Conservation (phyloP, 164 flowering plant genomes). For the Vitis rotundifolia region DNA sequence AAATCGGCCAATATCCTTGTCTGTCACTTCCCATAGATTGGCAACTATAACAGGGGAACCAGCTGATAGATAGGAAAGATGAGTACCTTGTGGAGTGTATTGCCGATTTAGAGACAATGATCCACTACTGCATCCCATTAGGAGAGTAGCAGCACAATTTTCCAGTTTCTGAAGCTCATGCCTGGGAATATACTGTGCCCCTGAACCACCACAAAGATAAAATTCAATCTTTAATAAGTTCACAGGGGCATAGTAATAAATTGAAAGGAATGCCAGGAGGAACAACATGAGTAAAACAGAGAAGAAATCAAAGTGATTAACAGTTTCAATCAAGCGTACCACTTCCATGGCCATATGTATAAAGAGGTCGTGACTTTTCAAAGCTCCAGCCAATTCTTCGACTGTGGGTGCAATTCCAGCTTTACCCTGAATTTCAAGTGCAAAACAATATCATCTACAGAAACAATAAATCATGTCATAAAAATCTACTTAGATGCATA, state of each 20-base stretch:
- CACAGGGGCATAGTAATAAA: too few relatives aligned
- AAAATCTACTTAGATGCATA: too few relatives aligned
- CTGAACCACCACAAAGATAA: conserved; percentile 35
- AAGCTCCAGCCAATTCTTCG: conserved; percentile 66
- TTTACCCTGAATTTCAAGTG: conserved; percentile 56
- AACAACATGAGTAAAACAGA: conserved; percentile 1
- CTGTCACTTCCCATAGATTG: conserved; percentile 97
- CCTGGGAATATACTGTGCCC: conserved; percentile 69
- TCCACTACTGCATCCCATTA: conserved; percentile 99
- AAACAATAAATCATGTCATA: too few relatives aligned
- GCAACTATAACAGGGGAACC: conserved; percentile 89
- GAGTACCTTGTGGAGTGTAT: conserved; percentile 76
- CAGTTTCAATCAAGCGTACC: conserved; percentile 47
- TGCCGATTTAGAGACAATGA: conserved; percentile 54
- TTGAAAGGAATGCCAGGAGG: not conserved
- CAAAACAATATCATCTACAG: not conserved
- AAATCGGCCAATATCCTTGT: conserved; percentile 90
- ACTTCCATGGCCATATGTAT: conserved; percentile 97
- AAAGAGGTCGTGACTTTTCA: conserved; percentile 80
- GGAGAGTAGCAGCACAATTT: conserved; percentile 80
- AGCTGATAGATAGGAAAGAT: conserved; percentile 72
- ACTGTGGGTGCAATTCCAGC: conserved; percentile 73
- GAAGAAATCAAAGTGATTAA: not conserved
- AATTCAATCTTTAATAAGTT: too few relatives aligned
- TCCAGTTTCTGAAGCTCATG: conserved; percentile 72